Evolutionary conservation across 2,329 filamentous ascomycete genomes (phyloP), one percentile per base, ranked within the genome.

Genomic region (Cadophora luteo-olivacea): DNA sequence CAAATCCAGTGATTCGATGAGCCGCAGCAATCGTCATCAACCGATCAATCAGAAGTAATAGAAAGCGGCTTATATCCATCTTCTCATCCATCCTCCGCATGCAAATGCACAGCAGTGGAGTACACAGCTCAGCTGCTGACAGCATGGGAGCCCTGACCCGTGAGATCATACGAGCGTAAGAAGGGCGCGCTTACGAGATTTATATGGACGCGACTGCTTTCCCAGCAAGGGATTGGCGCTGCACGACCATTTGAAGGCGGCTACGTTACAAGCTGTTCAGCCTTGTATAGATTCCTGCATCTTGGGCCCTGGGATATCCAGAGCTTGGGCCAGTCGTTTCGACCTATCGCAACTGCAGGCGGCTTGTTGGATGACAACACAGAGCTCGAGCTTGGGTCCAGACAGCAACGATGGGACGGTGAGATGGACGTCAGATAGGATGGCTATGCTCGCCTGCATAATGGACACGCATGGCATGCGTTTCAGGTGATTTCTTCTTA

Each of bases 281-380:
- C 58, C 58, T 61, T 61, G 58, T 61, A 61, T 29, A 32, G 36
- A 61, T 48, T 61, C 58, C 11, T 48, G 58, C 58, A 61, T 48
- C 36, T 29, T 61, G 22, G 33, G 8, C 16, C 58, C 38, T n/a
- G 58, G 58, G 11, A n/a, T 3, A 3, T 48, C 4, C 29, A 4
- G 16, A 61, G 41, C 58, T 61, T 29, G 58, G 58, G 25, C 58
- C 58, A 48, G 25, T n/a, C 16, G 22, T 61, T 48, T 48, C 16
- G 33, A 14, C 58, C 58, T 45, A 61, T 61, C 58, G 22, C 41
- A 48, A 32, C 38, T 32, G 58, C 58, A 61, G 58, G 58, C 22
- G 58, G 58, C 41, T 25, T 49, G 52, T 60, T 65, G 54, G 54
- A 9, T 60, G 63, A 49, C 55, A 57, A 60, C 52, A 57, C 55